Evolutionary conservation across 805 yeast species (phyloP).

Genomic region (Limtongozyma cylindracea): DNA sequence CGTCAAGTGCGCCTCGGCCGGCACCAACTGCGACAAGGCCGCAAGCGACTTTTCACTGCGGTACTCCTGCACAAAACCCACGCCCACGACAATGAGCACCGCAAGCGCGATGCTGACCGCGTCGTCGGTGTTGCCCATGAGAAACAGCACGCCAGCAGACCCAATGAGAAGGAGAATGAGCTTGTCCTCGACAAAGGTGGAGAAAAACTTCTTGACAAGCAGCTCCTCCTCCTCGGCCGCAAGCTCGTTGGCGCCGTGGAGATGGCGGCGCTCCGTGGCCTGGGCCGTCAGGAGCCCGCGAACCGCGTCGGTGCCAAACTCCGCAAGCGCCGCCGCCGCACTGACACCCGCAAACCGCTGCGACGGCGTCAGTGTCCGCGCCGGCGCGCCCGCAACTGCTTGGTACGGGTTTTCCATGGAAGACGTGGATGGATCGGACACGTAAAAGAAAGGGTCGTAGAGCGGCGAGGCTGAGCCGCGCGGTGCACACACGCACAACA

Average conservation of each 20-base stretch:
- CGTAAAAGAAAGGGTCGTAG: too few species aligned
- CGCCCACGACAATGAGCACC: conserved; percentile 78
- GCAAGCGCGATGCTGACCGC: conserved; percentile 89
- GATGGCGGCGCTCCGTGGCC: conserved; percentile 43
- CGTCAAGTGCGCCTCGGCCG: conserved; percentile 86
- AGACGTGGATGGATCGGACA: too few species aligned
- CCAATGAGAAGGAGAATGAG: conserved; percentile 72
- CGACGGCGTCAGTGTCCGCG: too few species aligned
- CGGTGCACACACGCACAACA: too few species aligned
- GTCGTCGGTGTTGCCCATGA: conserved; percentile 93
- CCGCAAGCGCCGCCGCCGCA: too few species aligned
- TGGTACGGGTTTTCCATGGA: too few species aligned
- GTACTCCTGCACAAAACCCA: conserved; percentile 94
- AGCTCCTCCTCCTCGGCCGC: conserved; percentile 55
- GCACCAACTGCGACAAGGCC: conserved; percentile 80
- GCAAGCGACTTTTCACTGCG: conserved; percentile 86
- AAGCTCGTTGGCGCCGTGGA: conserved; percentile 69
- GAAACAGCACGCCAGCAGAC: conserved; percentile 64
- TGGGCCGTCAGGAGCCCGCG: too few species aligned
- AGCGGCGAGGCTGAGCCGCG: too few species aligned
- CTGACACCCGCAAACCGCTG: too few species aligned
- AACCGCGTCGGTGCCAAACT: too few species aligned
- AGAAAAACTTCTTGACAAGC: conserved; percentile 41
- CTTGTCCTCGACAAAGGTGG: conserved; percentile 77
- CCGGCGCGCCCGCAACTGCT: too few species aligned